Percentiles rank a stretch among this genome's conserved stretches.
phyloP scores from a whole-genome alignment of 495 filamentous ascomycete species.

The Letharia lupina region DNA sequence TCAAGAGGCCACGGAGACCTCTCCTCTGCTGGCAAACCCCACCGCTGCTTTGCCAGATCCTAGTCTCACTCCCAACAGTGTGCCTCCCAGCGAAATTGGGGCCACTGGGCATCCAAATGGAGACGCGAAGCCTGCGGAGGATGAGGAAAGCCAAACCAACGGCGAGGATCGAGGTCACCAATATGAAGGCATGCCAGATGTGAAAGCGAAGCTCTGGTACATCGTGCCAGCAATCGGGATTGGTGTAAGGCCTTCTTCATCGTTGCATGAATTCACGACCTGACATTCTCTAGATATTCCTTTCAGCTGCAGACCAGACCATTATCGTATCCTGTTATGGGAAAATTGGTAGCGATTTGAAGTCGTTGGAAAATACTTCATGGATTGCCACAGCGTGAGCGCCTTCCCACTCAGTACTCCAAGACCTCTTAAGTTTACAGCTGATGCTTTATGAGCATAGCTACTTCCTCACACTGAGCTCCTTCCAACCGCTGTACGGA shows the following conservation, averaged over 20 bases:
- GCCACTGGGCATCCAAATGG: slow-evolving; percentile 1
- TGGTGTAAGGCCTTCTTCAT: slow-evolving; percentile 34
- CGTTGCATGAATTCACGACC: not conserved
- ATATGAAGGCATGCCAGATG: slow-evolving; percentile 30
- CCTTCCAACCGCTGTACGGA: slow-evolving; percentile 25
- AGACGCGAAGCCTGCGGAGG: slow-evolving; percentile 8
- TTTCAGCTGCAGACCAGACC: slow-evolving; percentile 72
- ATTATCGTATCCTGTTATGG: slow-evolving; percentile 74
- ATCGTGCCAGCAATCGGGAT: slow-evolving; percentile 45
- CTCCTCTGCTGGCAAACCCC: slow-evolving; percentile 14
- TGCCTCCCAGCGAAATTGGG: not conserved
- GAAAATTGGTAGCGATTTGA: slow-evolving; percentile 70
- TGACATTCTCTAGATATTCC: slow-evolving; percentile 45
- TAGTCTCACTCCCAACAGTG: not conserved
- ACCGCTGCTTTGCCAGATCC: not conserved
- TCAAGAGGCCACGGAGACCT: slow-evolving; percentile 17
- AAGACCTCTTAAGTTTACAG: not conserved
- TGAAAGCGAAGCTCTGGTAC: slow-evolving; percentile 34
- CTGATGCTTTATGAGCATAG: slow-evolving; percentile 1
- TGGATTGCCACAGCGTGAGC: slow-evolving; percentile 71
- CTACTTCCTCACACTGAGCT: slow-evolving; percentile 23
- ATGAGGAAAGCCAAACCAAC: slow-evolving; percentile 15
- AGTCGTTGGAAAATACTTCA: slow-evolving; percentile 67
- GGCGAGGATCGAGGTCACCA: slow-evolving; percentile 5
- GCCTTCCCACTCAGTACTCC: not conserved